These are phyloP conservation scores for Amanita rubescens DNA, from an alignment of 768 basidiomycete species.

Conservation along the genomic window DNA sequence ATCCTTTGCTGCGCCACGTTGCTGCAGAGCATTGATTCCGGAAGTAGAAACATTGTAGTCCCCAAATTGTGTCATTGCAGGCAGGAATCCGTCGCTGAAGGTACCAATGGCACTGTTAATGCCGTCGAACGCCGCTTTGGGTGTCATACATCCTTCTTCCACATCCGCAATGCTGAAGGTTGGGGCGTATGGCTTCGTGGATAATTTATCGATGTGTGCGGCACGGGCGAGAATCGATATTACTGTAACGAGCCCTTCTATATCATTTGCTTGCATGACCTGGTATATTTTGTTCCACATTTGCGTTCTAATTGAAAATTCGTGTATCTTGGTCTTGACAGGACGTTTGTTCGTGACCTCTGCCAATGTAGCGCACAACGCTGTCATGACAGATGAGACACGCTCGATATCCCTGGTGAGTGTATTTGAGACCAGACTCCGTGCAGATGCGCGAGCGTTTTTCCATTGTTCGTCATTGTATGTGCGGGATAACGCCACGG, in stretches of 20 bases:
- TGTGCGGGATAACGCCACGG: slow-evolving; percentile 28
- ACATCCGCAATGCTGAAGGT: slow-evolving; percentile 22
- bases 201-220: slow-evolving; percentile 62
- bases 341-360: slow-evolving; percentile 12
- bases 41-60: slow-evolving; percentile 49
- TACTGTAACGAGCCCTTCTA: slow-evolving; percentile 49
- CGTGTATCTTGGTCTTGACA: slow-evolving; percentile 20
- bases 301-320: slow-evolving; percentile 39
- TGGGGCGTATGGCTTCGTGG: slow-evolving; percentile 39
- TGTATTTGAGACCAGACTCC: slow-evolving; percentile 25
- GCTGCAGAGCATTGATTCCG: slow-evolving; percentile 47
- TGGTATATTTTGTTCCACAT: slow-evolving; percentile 69
- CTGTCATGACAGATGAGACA: slow-evolving; percentile 23
- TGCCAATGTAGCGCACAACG: slow-evolving; percentile 24
- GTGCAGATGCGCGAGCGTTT: slow-evolving; percentile 25
- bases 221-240: slow-evolving; percentile 50
- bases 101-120: slow-evolving; percentile 54
- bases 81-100: slow-evolving; percentile 57
- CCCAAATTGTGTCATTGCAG: slow-evolving; percentile 55
- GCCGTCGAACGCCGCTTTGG: slow-evolving; percentile 34
- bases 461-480: slow-evolving; percentile 29
- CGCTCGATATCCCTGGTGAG: slow-evolving; percentile 26
- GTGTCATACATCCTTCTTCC: slow-evolving; percentile 13
- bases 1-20: slow-evolving; percentile 48
- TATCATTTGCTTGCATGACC: slow-evolving; percentile 49